Evolutionary conservation across 2,329 filamentous ascomycete species (phyloP).

Genomic region (Volutella citrinella): DNA sequence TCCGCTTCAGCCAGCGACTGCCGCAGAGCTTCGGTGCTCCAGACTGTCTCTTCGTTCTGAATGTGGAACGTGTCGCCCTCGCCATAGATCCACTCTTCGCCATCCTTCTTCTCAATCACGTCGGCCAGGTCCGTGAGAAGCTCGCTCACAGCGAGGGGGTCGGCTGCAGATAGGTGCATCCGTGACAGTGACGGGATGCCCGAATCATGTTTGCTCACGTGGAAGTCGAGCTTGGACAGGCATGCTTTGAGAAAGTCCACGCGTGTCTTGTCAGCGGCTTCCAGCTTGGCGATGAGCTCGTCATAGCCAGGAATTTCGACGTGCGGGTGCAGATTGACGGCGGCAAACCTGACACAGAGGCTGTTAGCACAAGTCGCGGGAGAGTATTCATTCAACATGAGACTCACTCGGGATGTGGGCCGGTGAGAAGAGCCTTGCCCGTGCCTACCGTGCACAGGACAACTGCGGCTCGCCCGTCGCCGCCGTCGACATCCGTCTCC

Average conservation of each 20-base stretch:
- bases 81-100: constrained; percentile 70
- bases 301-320: constrained; percentile 67
- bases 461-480: constrained; percentile 70
- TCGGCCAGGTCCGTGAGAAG: constrained; percentile 65
- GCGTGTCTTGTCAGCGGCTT: constrained; percentile 66
- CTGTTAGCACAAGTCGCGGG: background rate
- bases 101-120: constrained; percentile 63
- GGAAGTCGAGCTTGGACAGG: constrained; percentile 76
- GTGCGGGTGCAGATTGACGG: constrained; percentile 69
- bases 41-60: constrained; percentile 61
- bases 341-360: constrained; percentile 65
- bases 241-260: constrained; percentile 76
- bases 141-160: constrained; percentile 62
- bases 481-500: constrained; percentile 71
- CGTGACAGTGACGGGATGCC: constrained; percentile 76
- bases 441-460: constrained; percentile 81
- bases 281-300: constrained; percentile 64
- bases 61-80: constrained; percentile 82
- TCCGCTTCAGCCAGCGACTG: constrained; percentile 43
- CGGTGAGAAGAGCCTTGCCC: constrained; percentile 76
- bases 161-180: constrained; percentile 74
- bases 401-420: constrained; percentile 83
- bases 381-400: background rate
- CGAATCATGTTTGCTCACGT: constrained; percentile 66
- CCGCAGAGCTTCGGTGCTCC: constrained; percentile 54